Conservation (phyloP, 164 flowering plant species). For the Magnolia kwangsiensis region DNA sequence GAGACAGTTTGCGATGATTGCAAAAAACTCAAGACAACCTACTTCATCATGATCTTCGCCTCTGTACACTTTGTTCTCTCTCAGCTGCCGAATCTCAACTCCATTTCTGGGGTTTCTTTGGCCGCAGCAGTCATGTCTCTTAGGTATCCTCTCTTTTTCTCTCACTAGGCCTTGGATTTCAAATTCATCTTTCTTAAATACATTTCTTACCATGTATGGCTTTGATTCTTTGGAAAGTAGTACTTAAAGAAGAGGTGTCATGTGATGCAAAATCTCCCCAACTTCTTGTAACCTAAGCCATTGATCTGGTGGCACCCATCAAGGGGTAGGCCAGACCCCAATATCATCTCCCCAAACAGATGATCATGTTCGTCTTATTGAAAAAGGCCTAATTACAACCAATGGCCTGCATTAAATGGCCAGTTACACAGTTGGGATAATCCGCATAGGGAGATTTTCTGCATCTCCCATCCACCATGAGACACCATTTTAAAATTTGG, state of each 20-base stretch:
- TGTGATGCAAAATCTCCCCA: not conserved
- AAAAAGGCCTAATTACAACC: too few relatives aligned
- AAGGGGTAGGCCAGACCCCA: too few relatives aligned
- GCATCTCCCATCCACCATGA: too few relatives aligned
- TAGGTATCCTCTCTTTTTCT: slow-evolving; percentile 32
- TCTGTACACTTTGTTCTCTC: slow-evolving; percentile 52
- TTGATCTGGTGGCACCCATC: too few relatives aligned
- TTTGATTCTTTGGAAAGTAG: not conserved
- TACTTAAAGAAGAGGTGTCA: not conserved
- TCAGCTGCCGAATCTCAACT: slow-evolving; percentile 64
- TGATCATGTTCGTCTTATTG: too few relatives aligned
- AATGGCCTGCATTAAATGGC: too few relatives aligned
- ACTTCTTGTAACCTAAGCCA: too few relatives aligned
- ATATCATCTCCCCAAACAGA: too few relatives aligned
- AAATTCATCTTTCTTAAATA: not conserved
- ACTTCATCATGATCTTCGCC: slow-evolving; percentile 63
- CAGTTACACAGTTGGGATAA: too few relatives aligned
- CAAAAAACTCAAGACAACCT: slow-evolving; percentile 45
- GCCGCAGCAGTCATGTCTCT: slow-evolving; percentile 71
- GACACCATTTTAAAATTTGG: too few relatives aligned
- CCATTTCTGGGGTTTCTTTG: slow-evolving; percentile 50
- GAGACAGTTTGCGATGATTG: slow-evolving; percentile 28
- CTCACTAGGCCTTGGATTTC: not conserved
- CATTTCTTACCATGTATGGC: not conserved
- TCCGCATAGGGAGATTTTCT: too few relatives aligned